Base-by-base conservation (phyloP, 768 basidiomycete genomes). In the Multifurca ochricompacta region DNA sequence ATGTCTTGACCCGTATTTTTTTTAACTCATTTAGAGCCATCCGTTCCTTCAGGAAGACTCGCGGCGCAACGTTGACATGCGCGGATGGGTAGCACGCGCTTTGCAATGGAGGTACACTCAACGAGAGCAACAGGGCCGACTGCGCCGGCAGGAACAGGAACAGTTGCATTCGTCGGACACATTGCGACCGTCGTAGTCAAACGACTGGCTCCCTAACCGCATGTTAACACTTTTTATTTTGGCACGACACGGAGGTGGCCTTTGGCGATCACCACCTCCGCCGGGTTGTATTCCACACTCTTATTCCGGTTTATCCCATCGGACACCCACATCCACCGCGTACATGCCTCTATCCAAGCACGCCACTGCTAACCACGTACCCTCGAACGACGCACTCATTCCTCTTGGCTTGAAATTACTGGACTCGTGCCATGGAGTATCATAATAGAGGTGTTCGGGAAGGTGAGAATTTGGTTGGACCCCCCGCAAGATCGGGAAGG, bases 31-130 rank as follows among this genome's bases (percentile, higher is more conserved):
- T 14, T 63, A 85, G 83, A 78, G 81, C 50, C 91, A 94, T 67
- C 85, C 87, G 0, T 95, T 90, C 77, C 75, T 95, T 45, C 70
- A 71, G 16, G 73, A 74, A 27, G 86, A 91, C 55, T 66, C 64
- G 7, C 69, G 70, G 14, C 74, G 81, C 5, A 70, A 82, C 6
- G 88, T 93, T 16, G 87, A 95, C 65, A 92, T 96, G 91, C 76
- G 74, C 30, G 79, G 72, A 10, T 97, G 93, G 93, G 87, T 93
- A 10, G 72, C 72, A 19, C 67, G 65, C 30, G 85, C 86, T 1
- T 50, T 71, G 6, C 64, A 62, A 9, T 58, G 61, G 39, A 65
- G 68, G 48, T 63, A 69, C 5, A 43, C 54, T 3, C 47, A 51
- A n/a, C 27, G 46, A 30, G 58, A 59, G 16, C 39, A 42, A 30